A percentile compares a stretch with the other conserved stretches of the same genome.
Conservation (phyloP, 495 filamentous ascomycete species). For the Aspergillus cavernicola region DNA sequence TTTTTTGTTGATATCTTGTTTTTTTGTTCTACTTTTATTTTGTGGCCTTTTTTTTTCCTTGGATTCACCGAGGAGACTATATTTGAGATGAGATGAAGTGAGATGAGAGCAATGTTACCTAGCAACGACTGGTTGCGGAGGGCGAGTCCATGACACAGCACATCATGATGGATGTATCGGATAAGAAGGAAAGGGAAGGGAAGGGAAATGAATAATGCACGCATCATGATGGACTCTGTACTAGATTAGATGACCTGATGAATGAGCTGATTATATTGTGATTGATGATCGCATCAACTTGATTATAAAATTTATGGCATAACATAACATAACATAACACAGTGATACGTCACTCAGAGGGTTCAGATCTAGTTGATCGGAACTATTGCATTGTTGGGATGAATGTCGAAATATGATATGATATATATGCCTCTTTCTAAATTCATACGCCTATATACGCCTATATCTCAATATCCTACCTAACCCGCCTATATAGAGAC, state of each 20-base stretch:
- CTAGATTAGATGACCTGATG: constrained; percentile 14
- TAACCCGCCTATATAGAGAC: not conserved
- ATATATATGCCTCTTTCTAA: not conserved
- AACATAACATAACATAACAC: too few species aligned
- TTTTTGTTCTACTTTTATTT: constrained; percentile 6
- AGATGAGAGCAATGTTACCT: constrained; percentile 4
- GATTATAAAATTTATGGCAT: too few species aligned
- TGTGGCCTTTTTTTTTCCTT: not conserved
- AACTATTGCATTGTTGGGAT: too few species aligned
- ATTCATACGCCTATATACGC: not conserved
- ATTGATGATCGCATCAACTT: too few species aligned
- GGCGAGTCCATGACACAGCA: too few species aligned
- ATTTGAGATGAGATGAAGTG: constrained; percentile 3
- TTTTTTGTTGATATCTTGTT: not conserved
- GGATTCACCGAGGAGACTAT: not conserved
- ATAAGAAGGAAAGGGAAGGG: not conserved
- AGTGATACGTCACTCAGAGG: too few species aligned
- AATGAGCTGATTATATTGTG: constrained; percentile 12
- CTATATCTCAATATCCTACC: not conserved
- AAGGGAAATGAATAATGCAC: constrained; percentile 3
- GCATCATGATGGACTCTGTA: not conserved
- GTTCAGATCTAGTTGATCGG: too few species aligned
- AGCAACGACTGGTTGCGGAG: not conserved
- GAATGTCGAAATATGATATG: too few species aligned
- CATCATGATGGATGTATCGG: too few species aligned